Evolutionary conservation across 805 yeast genomes (phyloP), one percentile per base, ranked within the genome.

Genomic region (Suhomyces faveliae): DNA sequence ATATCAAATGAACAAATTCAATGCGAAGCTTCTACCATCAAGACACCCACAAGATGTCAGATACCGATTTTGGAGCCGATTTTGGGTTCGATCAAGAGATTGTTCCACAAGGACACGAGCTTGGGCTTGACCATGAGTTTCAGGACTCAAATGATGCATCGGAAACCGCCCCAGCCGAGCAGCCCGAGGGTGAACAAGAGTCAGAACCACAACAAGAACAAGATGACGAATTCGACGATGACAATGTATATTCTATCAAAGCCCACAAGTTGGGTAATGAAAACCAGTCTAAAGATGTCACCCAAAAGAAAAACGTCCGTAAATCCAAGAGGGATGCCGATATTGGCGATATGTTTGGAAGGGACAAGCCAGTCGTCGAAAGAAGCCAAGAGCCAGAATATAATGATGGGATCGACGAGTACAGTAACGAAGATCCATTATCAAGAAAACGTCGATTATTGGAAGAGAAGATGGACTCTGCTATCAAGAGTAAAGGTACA

Each of bases 401-500:
- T 21, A 46, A 48, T 27, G 54, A 49, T 15, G 47, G 43, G 23
- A 46, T 46, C 20, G 43, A 46, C 3, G 58, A 55, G 35, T 62
- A 54, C 49, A 40, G 53, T 30, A 61, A 63, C 51, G 68, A 70
- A 51, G 74, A 71, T 52, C 74, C 76, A 13, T 60, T 58, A 13
- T 45, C 61, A 11, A 57, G 84, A 48, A 83, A 78, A 61, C 83
- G 96, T 61, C 79, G 89, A 53, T 83, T 80, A 53, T 76, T 94
- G 53, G 98, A 94, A 66, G 92, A 83, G 50, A 81, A 77, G 57
- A 79, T 94, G 71, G 94, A 86, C 54, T 81, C 83, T 37, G 85
- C 96, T 1, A 68, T 92, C 52, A 88, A 87, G 64, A 73, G 76
- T 51, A 76, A 73, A 43, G 78, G 85, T 17, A 76, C 78, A 15